These are phyloP conservation scores for Penicillium sp. DNA, from an alignment of 2,329 filamentous ascomycete species.

Conservation along the genomic window DNA sequence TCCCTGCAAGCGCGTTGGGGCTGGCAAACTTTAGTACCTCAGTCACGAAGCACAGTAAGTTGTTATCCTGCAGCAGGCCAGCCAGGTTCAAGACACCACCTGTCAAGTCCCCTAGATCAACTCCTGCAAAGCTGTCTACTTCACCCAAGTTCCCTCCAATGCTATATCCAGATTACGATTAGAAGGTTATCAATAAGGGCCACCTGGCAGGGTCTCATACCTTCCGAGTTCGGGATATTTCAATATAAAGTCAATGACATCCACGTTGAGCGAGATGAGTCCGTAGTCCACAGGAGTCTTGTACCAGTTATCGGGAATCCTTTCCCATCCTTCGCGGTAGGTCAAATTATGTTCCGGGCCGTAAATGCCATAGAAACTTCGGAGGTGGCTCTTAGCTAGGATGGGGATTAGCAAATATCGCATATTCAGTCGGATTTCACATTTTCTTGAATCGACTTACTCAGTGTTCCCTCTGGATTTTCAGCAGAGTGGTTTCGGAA, in stretches of 20 bases:
- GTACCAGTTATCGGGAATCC: conserved; percentile 55
- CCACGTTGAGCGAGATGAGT: conserved; percentile 43
- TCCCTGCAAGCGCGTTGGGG: conserved; percentile 30
- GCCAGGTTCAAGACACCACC: conserved; percentile 39
- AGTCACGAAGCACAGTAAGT: conserved; percentile 40
- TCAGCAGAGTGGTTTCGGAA: conserved; percentile 47
- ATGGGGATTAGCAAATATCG: conserved; percentile 4
- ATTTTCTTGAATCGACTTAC: conserved; percentile 24
- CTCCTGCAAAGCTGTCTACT: conserved; percentile 51
- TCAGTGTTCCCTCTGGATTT: conserved; percentile 38
- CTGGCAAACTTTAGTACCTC: conserved; percentile 34
- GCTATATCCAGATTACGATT: conserved; percentile 17
- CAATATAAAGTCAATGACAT: conserved; percentile 38
- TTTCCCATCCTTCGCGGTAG: conserved; percentile 50
- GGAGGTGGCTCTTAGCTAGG: conserved; percentile 42
- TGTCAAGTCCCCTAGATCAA: conserved; percentile 45
- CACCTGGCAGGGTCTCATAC: conserved; percentile 10
- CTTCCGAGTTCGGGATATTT: conserved; percentile 44
- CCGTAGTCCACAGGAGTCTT: conserved; percentile 47
- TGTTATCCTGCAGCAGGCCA: conserved; percentile 40
- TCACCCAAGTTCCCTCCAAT: conserved; percentile 55
- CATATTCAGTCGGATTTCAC: neutral
- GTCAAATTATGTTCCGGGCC: conserved; percentile 42
- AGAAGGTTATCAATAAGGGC: neutral
- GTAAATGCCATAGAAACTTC: conserved; percentile 49